Evolutionary conservation across 768 basidiomycete species (phyloP), one percentile per base, ranked within the genome.

Genomic region (Collybiopsis luxurians): DNA sequence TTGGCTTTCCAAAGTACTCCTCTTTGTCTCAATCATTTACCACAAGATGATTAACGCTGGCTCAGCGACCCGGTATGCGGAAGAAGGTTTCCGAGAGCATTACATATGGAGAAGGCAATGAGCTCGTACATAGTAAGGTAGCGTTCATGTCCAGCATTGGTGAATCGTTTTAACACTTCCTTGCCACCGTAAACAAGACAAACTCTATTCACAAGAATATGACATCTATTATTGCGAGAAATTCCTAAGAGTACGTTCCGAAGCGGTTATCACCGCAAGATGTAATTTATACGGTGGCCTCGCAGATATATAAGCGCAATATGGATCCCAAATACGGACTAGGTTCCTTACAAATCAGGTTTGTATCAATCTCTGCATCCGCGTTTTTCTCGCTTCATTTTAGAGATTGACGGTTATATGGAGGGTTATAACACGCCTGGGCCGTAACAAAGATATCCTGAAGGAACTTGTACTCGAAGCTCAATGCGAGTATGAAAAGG

Each of bases 401-500:
- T 55, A 61, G 27, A 60, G 36, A 59, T 28, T 53, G n/a, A 47
- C 28, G 48, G 31, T 38, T 50, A 34, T 44, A 27, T 17, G 23
- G 59, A 93, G 91, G 56, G 92, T 94, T 55, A 88, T 94, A 47
- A 91, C 92, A n/a, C 87, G n/a, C n/a, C n/a, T n/a, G n/a, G n/a
- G n/a, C n/a, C n/a, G 92, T 47, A 93, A 82, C 68, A 93, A 94
- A 64, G 89, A 90, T 68, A 88, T 94, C 59, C 76, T 94, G 64
- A 94, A 93, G 79, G 85, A 84, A 66, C 81, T 95, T 19, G 90
- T 95, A 23, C 69, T 93, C 30, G 90, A 92, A 71, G 92, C 92
- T 24, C 92, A 92, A 74, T 83, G 84, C 51, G 89, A 90, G 59
- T 94, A 93, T 63, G 90, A 93, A 72, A 92, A 92, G 72, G 92